These are phyloP conservation scores for Leccinum uliginosum DNA, from an alignment of 768 basidiomycete species.

Conservation along the genomic window DNA sequence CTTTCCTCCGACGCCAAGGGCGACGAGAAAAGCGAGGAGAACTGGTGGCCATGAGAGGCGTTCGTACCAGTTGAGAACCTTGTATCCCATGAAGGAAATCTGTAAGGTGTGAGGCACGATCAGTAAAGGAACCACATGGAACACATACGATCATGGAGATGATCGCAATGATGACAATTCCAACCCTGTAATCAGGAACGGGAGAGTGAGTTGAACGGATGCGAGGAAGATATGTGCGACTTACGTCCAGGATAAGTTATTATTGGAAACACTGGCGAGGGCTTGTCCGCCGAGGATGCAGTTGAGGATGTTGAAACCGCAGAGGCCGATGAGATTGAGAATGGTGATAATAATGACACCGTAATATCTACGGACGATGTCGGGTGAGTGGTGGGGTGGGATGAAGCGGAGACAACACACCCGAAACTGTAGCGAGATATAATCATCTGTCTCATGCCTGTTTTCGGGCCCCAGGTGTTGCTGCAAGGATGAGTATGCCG, in stretches of 20 bases:
- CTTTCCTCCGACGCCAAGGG: slow-evolving; percentile 69
- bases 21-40: slow-evolving; percentile 66
- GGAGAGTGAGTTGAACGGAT: slow-evolving; percentile 4
- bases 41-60: slow-evolving; percentile 74
- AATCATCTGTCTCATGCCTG: slow-evolving; percentile 82
- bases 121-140: background rate
- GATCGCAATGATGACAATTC: slow-evolving; percentile 73
- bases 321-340: slow-evolving; percentile 55
- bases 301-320: slow-evolving; percentile 64
- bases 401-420: slow-evolving; percentile 35
- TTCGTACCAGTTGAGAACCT: slow-evolving; percentile 69
- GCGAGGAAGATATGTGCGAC: slow-evolving; percentile 14
- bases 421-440: slow-evolving; percentile 61
- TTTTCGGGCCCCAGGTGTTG: slow-evolving; percentile 71
- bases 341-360: slow-evolving; percentile 49
- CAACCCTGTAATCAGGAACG: slow-evolving; percentile 46
- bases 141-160: slow-evolving; percentile 56
- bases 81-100: slow-evolving; percentile 66
- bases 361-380: slow-evolving; percentile 39
- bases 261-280: slow-evolving; percentile 51
- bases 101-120: slow-evolving; percentile 14
- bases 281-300: slow-evolving; percentile 69
- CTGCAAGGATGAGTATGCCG: slow-evolving; percentile 21
- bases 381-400: background rate
- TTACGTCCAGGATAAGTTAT: slow-evolving; percentile 48